These are phyloP conservation scores for Saprolegnia parasitica DNA, from an alignment of 352 stramenopile genomes.

Conservation along the genomic window DNA sequence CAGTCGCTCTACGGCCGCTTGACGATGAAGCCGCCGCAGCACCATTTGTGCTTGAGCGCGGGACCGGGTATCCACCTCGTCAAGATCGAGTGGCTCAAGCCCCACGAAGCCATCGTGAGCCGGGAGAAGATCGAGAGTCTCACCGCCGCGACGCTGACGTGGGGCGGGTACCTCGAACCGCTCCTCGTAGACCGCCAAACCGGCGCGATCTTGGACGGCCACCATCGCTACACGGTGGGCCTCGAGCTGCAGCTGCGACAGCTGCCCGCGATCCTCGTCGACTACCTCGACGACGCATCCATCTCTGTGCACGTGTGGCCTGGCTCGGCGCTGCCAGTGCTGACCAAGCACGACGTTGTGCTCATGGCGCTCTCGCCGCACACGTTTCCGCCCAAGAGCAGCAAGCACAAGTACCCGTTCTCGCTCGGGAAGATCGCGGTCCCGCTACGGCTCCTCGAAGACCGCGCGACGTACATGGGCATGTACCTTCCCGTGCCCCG, in stretches of 20 bases:
- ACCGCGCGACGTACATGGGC: conserved; percentile 11
- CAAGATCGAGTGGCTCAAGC: conserved; percentile 42
- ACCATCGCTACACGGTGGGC: conserved; percentile 30
- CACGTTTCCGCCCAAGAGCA: conserved; percentile 29
- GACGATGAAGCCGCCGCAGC: not conserved
- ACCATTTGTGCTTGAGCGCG: not conserved
- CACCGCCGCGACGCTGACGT: conserved; percentile 23
- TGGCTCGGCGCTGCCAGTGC: conserved; percentile 9
- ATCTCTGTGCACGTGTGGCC: conserved; percentile 30
- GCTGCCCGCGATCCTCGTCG: conserved; percentile 24
- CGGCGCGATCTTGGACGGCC: conserved; percentile 29
- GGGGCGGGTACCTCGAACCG: conserved; percentile 27
- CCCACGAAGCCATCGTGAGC: conserved; percentile 30
- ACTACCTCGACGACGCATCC: conserved; percentile 26
- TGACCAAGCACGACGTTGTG: conserved; percentile 28
- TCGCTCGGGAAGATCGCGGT: conserved; percentile 16
- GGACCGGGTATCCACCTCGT: conserved; percentile 53
- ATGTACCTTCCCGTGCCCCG: not conserved
- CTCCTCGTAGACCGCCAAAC: conserved; percentile 29
- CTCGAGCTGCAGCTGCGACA: conserved; percentile 27
- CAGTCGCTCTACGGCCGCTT: not conserved
- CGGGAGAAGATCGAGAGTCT: conserved; percentile 23
- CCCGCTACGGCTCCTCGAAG: conserved; percentile 4
- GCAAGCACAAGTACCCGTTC: conserved; percentile 65
- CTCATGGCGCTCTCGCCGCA: conserved; percentile 28